Evolutionary conservation across 805 yeast species (phyloP).

Genomic region (Isabelozyma rhagii): DNA sequence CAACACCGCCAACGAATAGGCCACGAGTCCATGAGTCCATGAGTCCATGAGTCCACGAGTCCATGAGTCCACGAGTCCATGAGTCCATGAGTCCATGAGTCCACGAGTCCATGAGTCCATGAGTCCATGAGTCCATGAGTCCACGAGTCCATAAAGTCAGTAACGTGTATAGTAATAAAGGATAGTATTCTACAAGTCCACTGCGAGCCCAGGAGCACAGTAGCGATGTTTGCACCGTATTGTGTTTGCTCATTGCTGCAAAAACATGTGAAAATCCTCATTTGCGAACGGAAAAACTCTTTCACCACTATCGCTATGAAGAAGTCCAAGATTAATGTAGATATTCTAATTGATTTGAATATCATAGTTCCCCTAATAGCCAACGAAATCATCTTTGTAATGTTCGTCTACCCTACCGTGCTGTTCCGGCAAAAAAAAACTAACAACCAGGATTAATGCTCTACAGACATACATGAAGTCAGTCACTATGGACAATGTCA

Average conservation of each 20-base stretch:
- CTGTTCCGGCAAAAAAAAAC: too few species aligned
- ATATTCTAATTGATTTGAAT: not conserved
- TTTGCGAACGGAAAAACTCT: not conserved
- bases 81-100: not conserved
- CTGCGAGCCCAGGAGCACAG: too few species aligned
- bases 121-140: not conserved
- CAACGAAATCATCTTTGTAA: not conserved
- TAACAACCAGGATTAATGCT: not conserved
- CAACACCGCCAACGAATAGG: constrained; percentile 4
- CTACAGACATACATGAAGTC: not conserved
- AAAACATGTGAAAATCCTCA: not conserved
- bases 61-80: too few species aligned
- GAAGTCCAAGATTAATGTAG: not conserved
- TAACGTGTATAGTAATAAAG: not conserved
- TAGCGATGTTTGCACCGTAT: not conserved
- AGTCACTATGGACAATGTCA: not conserved
- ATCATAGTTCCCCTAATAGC: not conserved
- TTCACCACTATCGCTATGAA: not conserved
- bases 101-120: not conserved
- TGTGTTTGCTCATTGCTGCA: not conserved
- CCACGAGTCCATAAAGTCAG: not conserved
- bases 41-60: too few species aligned
- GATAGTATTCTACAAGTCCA: too few species aligned
- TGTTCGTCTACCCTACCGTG: not conserved
- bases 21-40: not conserved